These are phyloP conservation scores for Exophiala mesophila DNA, from an alignment of 2,329 filamentous ascomycete species.

Conservation along the genomic window DNA sequence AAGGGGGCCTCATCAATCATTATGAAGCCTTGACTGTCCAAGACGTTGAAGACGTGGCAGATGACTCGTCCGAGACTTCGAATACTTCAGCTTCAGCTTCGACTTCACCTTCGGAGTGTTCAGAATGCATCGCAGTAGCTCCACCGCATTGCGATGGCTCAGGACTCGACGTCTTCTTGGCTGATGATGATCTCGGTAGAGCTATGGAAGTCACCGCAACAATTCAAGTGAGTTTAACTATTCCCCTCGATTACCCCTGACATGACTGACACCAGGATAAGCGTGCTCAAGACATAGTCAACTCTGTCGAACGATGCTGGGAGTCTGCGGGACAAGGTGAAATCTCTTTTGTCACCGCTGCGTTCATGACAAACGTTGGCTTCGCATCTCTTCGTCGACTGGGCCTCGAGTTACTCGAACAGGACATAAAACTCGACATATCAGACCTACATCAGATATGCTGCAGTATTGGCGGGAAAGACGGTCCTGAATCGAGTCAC, in stretches of 20 bases:
- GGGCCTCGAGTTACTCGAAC: conserved; percentile 18
- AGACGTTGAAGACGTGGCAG: conserved; percentile 9
- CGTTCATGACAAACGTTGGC: conserved; percentile 26
- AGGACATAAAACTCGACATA: conserved; percentile 18
- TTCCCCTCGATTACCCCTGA: too few relatives aligned
- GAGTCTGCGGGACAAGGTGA: conserved; percentile 23
- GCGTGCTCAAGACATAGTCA: conserved; percentile 16
- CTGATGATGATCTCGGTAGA: conserved; percentile 26
- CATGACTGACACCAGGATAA: too few relatives aligned
- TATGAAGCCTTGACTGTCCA: conserved; percentile 18
- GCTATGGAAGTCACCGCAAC: conserved; percentile 22
- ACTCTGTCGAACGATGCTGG: conserved; percentile 22
- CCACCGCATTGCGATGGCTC: conserved; percentile 1
- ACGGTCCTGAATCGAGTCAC: conserved; percentile 3
- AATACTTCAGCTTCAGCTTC: not conserved
- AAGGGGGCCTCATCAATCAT: conserved; percentile 13
- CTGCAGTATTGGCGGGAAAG: conserved; percentile 8
- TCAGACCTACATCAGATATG: conserved; percentile 13
- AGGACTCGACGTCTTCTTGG: conserved; percentile 11
- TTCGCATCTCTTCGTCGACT: conserved; percentile 22
- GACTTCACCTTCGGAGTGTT: conserved; percentile 7
- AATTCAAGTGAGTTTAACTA: conserved; percentile 24
- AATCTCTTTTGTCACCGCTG: conserved; percentile 21
- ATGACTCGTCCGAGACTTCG: not conserved
- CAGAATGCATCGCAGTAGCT: conserved; percentile 5